phyloP scores from a whole-genome alignment of 768 basidiomycete genomes.

The Favolaschia claudopus region DNA sequence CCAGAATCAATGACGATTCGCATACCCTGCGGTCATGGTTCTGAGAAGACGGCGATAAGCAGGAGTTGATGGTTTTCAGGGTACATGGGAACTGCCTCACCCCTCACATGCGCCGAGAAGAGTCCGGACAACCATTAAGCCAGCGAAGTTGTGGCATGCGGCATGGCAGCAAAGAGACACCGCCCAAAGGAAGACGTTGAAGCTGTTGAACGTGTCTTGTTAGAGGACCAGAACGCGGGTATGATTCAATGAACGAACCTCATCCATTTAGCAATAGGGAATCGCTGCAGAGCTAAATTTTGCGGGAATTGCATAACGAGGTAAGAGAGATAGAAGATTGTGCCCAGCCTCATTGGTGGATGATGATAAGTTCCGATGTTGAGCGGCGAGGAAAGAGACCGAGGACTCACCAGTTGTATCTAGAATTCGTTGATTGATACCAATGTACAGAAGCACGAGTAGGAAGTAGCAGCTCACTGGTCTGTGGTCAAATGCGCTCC shows the following conservation, averaged over 20 bases:
- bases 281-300: slow-evolving; percentile 75
- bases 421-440: slow-evolving; percentile 31
- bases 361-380: slow-evolving; percentile 61
- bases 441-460: background rate
- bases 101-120: slow-evolving; percentile 79
- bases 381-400: too few relatives aligned
- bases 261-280: slow-evolving; percentile 87
- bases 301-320: slow-evolving; percentile 71
- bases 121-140: slow-evolving; percentile 71
- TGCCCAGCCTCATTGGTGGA: slow-evolving; percentile 65
- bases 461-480: slow-evolving; percentile 51
- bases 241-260: slow-evolving; percentile 48
- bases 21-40: slow-evolving; percentile 68
- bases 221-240: background rate
- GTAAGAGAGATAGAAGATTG: slow-evolving; percentile 79
- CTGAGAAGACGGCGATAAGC: too few relatives aligned
- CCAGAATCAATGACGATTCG: background rate
- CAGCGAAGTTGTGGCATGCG: slow-evolving; percentile 73
- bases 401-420: slow-evolving; percentile 67
- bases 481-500: slow-evolving; percentile 69
- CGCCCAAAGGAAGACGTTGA: slow-evolving; percentile 81
- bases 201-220: slow-evolving; percentile 39
- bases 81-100: background rate
- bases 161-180: slow-evolving; percentile 66
- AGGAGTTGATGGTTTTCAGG: background rate